phyloP scores from a whole-genome alignment of 2,329 filamentous ascomycete species.

The Colletotrichum paranaense region DNA sequence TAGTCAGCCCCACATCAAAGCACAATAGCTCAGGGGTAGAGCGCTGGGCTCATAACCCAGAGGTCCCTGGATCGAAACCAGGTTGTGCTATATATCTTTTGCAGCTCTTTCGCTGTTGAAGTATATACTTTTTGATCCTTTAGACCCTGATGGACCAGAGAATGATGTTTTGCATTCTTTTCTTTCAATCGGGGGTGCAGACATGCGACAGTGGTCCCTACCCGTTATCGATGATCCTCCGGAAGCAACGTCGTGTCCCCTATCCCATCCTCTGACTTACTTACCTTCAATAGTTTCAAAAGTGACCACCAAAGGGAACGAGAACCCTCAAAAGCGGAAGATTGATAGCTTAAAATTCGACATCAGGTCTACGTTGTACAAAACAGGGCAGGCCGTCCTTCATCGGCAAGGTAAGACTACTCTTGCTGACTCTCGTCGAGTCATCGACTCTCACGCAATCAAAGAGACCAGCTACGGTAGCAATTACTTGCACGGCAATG shows the following conservation, averaged over 20 bases:
- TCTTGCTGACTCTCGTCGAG: conserved; percentile 65
- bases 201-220: no score
- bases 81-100: conserved; percentile 13
- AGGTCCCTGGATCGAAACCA: conserved; percentile 35
- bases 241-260: no score
- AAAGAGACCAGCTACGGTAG: conserved; percentile 60
- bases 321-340: background rate
- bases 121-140: rapidly evolving
- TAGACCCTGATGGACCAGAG: background rate
- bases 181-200: no score
- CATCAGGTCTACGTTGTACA: conserved; percentile 40
- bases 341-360: background rate
- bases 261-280: no score
- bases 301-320: no score
- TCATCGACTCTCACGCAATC: conserved; percentile 59
- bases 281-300: no score
- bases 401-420: conserved; percentile 73
- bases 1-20: background rate
- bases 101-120: background rate
- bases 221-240: no score
- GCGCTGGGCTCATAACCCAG: conserved; percentile 38
- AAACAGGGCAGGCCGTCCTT: conserved; percentile 66
- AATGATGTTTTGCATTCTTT: background rate
- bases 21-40: conserved; percentile 36
- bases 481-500: conserved; percentile 67